Percentiles rank a stretch among this genome's conserved stretches.
These are phyloP conservation scores for Melampsora larici-populina DNA, from an alignment of 1,284 basidiomycete species.

Conservation along the genomic window DNA sequence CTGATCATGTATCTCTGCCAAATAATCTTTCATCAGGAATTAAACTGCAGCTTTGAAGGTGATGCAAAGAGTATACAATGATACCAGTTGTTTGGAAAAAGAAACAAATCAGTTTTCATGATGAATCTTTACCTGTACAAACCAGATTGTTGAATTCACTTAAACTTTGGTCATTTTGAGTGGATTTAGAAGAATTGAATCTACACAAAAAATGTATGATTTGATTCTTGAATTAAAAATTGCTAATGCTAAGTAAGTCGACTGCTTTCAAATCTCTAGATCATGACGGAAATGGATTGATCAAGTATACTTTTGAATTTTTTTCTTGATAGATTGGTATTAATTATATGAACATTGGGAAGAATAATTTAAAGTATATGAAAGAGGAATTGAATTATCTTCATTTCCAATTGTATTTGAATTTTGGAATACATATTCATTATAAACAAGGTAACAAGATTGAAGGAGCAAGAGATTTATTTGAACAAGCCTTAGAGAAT, in stretches of 20 bases:
- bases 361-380: constrained; percentile 98
- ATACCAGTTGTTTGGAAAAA: constrained; percentile 70
- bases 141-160: constrained; percentile 91
- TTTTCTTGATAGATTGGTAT: constrained; percentile 68
- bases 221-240: constrained; percentile 95
- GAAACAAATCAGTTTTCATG: constrained; percentile 82
- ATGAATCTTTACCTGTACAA: constrained; percentile 84
- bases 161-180: constrained; percentile 98
- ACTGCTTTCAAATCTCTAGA: not conserved
- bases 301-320: not conserved
- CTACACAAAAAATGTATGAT: constrained; percentile 89
- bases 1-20: no score
- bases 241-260: constrained; percentile 73
- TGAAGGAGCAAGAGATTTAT: constrained; percentile 90
- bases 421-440: constrained; percentile 98
- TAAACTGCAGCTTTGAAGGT: constrained; percentile 91
- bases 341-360: constrained; percentile 98
- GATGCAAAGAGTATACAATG: constrained; percentile 90
- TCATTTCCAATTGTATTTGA: constrained; percentile 98
- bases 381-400: constrained; percentile 94
- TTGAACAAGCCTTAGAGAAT: constrained; percentile 95
- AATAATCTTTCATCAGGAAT: constrained; percentile 62
- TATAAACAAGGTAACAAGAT: constrained; percentile 89
- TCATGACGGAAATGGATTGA: not conserved
- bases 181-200: constrained; percentile 94